Base-by-base conservation (phyloP, 352 stramenopile species). In the Phytopythium vexans region DNA sequence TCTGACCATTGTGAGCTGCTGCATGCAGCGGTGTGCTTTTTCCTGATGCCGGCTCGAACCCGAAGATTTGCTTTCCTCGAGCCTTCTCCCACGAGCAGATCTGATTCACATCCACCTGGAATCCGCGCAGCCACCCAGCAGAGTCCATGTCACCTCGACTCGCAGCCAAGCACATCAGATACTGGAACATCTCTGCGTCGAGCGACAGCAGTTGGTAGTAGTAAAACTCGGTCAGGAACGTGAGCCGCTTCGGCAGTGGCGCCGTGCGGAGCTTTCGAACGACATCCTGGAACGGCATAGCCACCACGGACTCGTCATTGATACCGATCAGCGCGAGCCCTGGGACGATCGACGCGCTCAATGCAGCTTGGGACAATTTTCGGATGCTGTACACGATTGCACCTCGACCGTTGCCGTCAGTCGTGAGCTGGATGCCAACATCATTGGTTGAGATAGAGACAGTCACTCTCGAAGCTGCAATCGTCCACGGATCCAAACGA, bases 401-500 rank as follows among this genome's bases (percentile, higher is more conserved):
- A 7, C 86, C 86, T 44, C 86, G 77, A 2, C 80, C 80, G 14
- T 91, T 89, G 15, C 76, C 77, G 41, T 92, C 81, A 0, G 78
- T 89, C 9, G 72, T 88, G 39, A 95, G 88, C 34, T 94, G 83
- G 53, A 95, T 89, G 8, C 86, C 86, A 45, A 94, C 62, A 46
- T 92, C 80, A 37, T 82, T 74, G 14, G 86, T 95, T 4, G 86
- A 93, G 43, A 95, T 91, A 6, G 75, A 88, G 35, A 95, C 79
- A 1, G 70, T 78, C 5, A 89, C 63, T 9, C 81, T 74, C 43
- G 86, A 77, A 3, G 77, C 73, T 10, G 77, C 68, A 0, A 91
- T 34, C 0, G 70, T 72, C 46, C 82, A 67, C 6, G 63, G 61
- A 43, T 88, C 58, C 37, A 75, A 74, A 35, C 67, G 64, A 16